phyloP scores from a whole-genome alignment of 1,284 basidiomycete genomes.

The Ustilago crameri region DNA sequence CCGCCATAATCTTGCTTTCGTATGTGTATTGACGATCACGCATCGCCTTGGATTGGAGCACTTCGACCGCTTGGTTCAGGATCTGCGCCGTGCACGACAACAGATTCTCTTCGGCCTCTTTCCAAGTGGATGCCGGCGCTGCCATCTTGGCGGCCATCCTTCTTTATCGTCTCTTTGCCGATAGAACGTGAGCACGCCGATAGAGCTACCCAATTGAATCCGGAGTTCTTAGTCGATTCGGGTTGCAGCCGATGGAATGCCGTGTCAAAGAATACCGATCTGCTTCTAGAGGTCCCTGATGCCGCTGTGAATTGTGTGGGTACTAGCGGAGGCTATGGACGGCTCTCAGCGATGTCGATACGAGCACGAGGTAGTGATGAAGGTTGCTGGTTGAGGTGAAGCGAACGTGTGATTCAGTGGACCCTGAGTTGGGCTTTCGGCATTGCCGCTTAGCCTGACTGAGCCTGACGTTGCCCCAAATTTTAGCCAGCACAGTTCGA shows the following conservation, averaged over 20 bases:
- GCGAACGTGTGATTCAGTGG: too few species aligned
- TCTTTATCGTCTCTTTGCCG: too few species aligned
- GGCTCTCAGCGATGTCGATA: too few species aligned
- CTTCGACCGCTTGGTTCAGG: constrained; percentile 50
- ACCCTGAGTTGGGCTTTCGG: too few species aligned
- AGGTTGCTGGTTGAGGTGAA: not conserved
- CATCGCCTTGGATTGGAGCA: constrained; percentile 43
- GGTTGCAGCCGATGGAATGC: too few species aligned
- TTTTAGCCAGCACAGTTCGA: too few species aligned
- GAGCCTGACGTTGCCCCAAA: too few species aligned
- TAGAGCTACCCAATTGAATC: not conserved
- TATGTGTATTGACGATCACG: constrained; percentile 35
- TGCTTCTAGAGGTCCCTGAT: too few species aligned
- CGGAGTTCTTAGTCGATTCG: not conserved
- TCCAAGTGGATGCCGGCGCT: constrained; percentile 18
- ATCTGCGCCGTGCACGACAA: constrained; percentile 55
- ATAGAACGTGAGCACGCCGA: too few species aligned
- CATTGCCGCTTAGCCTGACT: not conserved
- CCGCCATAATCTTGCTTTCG: constrained; percentile 45
- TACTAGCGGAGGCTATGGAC: too few species aligned
- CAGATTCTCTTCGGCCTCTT: constrained; percentile 50
- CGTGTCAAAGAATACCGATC: too few species aligned
- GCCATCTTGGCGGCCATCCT: constrained; percentile 9
- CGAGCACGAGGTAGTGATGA: not conserved
- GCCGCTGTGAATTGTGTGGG: not conserved